A percentile compares a stretch with the other conserved stretches of the same genome.
phyloP scores from a whole-genome alignment of 1,284 basidiomycete genomes.

The Trichosporon sp. region DNA sequence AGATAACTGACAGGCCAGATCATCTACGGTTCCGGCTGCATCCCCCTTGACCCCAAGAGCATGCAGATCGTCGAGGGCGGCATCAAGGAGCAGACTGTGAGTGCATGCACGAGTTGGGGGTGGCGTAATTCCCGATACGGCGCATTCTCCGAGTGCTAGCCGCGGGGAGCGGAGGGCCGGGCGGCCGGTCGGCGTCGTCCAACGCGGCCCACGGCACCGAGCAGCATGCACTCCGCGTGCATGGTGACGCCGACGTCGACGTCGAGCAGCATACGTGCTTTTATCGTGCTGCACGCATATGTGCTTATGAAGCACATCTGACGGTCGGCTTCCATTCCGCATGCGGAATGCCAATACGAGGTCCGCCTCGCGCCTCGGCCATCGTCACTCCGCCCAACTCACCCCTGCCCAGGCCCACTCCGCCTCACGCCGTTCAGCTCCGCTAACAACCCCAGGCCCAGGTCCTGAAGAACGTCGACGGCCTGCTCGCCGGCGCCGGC shows the following conservation, averaged over 20 bases:
- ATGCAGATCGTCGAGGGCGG: constrained; percentile 76
- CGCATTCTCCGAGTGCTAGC: not conserved
- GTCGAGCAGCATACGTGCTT: no score
- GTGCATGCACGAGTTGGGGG: constrained; percentile 28
- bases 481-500: constrained; percentile 79
- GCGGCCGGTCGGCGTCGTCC: not conserved
- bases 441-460: constrained; percentile 60
- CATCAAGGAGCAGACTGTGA: constrained; percentile 75
- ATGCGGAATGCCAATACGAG: no score
- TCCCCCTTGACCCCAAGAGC: constrained; percentile 77
- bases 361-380: no score
- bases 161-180: not conserved
- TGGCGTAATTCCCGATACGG: constrained; percentile 7
- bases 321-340: no score
- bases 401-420: no score
- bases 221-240: no score
- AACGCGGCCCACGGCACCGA: no score
- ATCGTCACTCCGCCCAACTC: no score
- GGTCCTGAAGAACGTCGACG: constrained; percentile 81
- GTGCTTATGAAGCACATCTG: no score
- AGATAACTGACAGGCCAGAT: constrained; percentile 50
- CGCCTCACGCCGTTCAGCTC: no score
- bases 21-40: constrained; percentile 86
- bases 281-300: no score
- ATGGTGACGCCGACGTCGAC: no score